These are phyloP conservation scores for Oryza longistaminata DNA, from an alignment of 176 grass and related monocot species.

Conservation along the genomic window DNA sequence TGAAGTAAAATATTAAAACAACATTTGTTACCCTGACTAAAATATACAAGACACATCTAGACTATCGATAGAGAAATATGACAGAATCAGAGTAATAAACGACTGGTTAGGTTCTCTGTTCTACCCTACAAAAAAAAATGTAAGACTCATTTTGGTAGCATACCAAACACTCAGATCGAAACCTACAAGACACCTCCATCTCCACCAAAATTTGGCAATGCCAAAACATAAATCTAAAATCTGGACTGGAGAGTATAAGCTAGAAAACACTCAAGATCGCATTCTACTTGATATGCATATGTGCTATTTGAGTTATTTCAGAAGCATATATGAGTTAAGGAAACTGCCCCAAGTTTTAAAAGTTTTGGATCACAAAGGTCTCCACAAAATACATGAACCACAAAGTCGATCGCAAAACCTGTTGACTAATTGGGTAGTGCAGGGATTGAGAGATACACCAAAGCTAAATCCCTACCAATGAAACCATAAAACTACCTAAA, in stretches of 20 bases:
- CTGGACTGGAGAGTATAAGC: neutral
- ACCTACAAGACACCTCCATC: neutral
- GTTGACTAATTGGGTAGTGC: neutral
- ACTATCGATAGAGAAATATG: neutral
- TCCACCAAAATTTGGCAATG: neutral
- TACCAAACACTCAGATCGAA: neutral
- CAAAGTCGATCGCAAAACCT: neutral
- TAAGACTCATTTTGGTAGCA: neutral
- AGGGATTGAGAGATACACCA: neutral
- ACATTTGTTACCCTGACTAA: neutral
- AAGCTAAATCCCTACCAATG: neutral
- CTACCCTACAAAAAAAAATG: too few relatives aligned
- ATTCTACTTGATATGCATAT: neutral
- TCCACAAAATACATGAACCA: neutral
- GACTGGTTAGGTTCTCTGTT: neutral
- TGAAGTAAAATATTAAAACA: neutral
- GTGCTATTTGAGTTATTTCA: slow-evolving; percentile 2
- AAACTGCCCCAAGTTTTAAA: neutral
- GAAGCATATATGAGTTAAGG: neutral
- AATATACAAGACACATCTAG: neutral
- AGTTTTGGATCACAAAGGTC: neutral
- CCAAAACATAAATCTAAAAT: neutral
- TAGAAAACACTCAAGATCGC: neutral
- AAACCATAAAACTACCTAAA: neutral
- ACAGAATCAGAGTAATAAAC: neutral